phyloP scores from a whole-genome alignment of 2,329 filamentous ascomycete genomes.

The Pseudogymnoascus sp. region DNA sequence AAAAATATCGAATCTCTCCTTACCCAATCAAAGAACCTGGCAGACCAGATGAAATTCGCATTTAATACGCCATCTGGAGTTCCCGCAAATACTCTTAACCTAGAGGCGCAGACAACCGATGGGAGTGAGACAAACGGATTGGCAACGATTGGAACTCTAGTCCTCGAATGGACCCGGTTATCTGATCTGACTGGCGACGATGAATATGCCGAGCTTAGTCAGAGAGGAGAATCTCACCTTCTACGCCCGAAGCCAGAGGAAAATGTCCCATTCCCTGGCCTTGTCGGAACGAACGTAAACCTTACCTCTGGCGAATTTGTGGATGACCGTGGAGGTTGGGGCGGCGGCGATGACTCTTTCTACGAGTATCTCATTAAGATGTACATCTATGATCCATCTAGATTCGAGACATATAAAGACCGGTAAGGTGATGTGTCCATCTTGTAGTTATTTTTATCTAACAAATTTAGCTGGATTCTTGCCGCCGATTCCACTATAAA shows the following conservation, averaged over 20 bases:
- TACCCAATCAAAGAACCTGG: constrained; percentile 57
- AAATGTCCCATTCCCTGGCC: constrained; percentile 65
- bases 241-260: constrained; percentile 53
- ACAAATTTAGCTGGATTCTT: constrained; percentile 56
- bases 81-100: constrained; percentile 59
- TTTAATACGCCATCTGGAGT: constrained; percentile 71
- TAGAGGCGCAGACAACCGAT: constrained; percentile 44
- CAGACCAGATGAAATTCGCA: constrained; percentile 63
- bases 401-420: constrained; percentile 58
- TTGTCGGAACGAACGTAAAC: constrained; percentile 60
- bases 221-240: constrained; percentile 61
- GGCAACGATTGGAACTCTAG: constrained; percentile 67
- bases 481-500: constrained; percentile 69
- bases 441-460: not conserved
- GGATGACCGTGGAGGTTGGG: constrained; percentile 64
- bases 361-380: constrained; percentile 92
- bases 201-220: constrained; percentile 56
- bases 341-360: constrained; percentile 67
- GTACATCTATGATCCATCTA: constrained; percentile 65
- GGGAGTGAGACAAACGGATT: constrained; percentile 55
- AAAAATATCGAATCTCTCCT: constrained; percentile 48
- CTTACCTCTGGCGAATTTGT: constrained; percentile 57
- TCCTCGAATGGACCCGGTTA: constrained; percentile 76
- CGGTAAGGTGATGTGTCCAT: constrained; percentile 21
- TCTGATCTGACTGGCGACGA: constrained; percentile 63